Conservation (phyloP, 2,329 filamentous ascomycete genomes). For the Colletotrichum sublineola region DNA sequence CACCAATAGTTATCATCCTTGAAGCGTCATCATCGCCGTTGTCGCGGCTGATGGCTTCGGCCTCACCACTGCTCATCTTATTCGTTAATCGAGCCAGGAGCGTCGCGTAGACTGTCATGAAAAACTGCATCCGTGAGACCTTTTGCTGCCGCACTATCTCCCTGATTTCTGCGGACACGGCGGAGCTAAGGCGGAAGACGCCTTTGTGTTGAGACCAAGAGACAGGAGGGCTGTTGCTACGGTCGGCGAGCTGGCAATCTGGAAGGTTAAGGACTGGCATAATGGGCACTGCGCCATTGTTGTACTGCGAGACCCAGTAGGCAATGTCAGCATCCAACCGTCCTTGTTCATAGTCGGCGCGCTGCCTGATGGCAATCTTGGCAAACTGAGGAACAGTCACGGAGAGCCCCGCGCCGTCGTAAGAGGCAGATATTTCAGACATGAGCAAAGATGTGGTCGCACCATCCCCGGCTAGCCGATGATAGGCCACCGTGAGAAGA, state of each 20-base stretch:
- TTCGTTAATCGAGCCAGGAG: background rate
- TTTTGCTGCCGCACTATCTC: background rate
- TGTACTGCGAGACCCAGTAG: slow-evolving; percentile 7
- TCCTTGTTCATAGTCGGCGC: slow-evolving; percentile 44
- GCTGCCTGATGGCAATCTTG: slow-evolving; percentile 53
- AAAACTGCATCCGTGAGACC: slow-evolving; percentile 58
- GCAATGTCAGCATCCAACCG: slow-evolving; percentile 5
- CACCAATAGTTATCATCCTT: slow-evolving; percentile 58
- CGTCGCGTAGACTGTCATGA: slow-evolving; percentile 54
- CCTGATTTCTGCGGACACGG: background rate
- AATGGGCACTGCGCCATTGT: background rate
- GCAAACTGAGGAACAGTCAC: slow-evolving; percentile 47
- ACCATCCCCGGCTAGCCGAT: slow-evolving; percentile 26
- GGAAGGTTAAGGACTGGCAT: background rate
- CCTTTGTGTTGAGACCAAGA: slow-evolving; percentile 6
- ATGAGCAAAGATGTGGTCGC: slow-evolving; percentile 8
- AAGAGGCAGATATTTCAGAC: background rate
- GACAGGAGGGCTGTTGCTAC: background rate
- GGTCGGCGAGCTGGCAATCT: background rate
- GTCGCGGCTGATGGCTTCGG: background rate
- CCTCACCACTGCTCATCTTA: background rate
- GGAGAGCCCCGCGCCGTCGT: slow-evolving; percentile 11
- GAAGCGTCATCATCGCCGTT: slow-evolving; percentile 45
- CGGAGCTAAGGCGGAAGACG: slow-evolving; percentile 10
- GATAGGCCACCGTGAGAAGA: slow-evolving; percentile 14